Percentiles rank a stretch among this genome's conserved stretches.
Conservation (phyloP, 306 rosid genomes). For the Betula pendula region DNA sequence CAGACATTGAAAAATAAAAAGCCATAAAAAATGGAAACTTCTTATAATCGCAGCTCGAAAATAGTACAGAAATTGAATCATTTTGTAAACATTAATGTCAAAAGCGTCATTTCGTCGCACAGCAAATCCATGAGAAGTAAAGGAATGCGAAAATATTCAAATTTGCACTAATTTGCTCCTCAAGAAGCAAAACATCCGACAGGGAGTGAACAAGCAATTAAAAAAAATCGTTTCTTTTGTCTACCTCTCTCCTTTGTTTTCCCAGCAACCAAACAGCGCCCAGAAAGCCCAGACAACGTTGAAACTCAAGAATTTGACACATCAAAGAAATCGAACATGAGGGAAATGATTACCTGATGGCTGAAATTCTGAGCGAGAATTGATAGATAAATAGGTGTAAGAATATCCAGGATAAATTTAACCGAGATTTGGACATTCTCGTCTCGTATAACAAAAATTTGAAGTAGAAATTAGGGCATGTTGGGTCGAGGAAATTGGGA, state of each 20-base stretch:
- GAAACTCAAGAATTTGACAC: background rate
- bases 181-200: background rate
- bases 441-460: background rate
- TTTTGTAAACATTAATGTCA: background rate
- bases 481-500: background rate
- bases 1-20: background rate
- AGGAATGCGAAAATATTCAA: background rate
- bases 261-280: background rate
- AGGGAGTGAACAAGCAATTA: background rate
- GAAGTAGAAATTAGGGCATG: background rate
- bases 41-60: background rate
- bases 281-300: background rate
- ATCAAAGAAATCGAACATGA: background rate
- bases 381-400: constrained; percentile 25
- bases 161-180: background rate
- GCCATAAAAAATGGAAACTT: background rate
- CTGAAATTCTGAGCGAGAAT: constrained; percentile 24
- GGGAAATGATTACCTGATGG: constrained; percentile 31
- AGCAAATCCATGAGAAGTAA: background rate
- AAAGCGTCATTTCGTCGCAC: background rate
- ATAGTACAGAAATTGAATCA: background rate
- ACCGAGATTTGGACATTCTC: constrained; percentile 12
- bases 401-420: constrained; percentile 19
- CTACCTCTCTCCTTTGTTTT: no score
- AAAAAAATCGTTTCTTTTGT: background rate